Evolutionary conservation across 164 flowering plant species (phyloP).

Genomic region (Macadamia tetraphylla): DNA sequence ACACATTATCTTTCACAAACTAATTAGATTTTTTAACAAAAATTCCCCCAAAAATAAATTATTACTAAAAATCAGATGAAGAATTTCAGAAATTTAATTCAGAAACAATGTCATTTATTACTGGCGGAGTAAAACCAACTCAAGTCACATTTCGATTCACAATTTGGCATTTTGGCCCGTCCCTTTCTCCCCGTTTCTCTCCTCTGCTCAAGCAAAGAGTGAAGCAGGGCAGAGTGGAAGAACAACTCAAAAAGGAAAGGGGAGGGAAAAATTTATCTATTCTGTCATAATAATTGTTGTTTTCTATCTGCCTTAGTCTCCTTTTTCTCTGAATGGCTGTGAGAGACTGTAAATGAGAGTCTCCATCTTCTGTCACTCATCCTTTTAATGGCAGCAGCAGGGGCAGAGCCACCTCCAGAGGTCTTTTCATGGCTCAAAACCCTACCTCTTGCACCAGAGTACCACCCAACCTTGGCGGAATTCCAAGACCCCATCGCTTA

Average conservation of each 20-base stretch:
- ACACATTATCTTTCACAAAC: too few species aligned
- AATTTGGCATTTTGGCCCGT: neutral
- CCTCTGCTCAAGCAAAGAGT: neutral
- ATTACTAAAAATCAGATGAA: too few species aligned
- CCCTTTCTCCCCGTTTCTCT: neutral
- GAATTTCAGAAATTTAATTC: neutral
- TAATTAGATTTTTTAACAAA: too few species aligned
- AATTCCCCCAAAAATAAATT: too few species aligned
- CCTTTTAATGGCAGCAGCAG: neutral
- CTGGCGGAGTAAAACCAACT: neutral
- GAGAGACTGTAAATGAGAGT: neutral
- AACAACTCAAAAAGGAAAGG: neutral
- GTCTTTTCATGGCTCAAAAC: conserved; percentile 63
- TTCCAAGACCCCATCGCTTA: conserved; percentile 78
- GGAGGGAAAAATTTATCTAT: neutral
- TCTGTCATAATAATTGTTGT: neutral
- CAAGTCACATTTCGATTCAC: neutral
- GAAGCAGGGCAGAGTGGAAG: neutral
- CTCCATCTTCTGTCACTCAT: neutral
- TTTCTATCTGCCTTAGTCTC: neutral
- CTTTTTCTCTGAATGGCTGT: neutral
- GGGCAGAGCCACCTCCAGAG: conserved; percentile 20
- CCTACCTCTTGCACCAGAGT: conserved; percentile 71
- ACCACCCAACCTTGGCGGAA: conserved; percentile 60
- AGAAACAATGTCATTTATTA: neutral